Evolutionary conservation across 2,329 filamentous ascomycete genomes (phyloP).

Genomic region (Microsporum canis): DNA sequence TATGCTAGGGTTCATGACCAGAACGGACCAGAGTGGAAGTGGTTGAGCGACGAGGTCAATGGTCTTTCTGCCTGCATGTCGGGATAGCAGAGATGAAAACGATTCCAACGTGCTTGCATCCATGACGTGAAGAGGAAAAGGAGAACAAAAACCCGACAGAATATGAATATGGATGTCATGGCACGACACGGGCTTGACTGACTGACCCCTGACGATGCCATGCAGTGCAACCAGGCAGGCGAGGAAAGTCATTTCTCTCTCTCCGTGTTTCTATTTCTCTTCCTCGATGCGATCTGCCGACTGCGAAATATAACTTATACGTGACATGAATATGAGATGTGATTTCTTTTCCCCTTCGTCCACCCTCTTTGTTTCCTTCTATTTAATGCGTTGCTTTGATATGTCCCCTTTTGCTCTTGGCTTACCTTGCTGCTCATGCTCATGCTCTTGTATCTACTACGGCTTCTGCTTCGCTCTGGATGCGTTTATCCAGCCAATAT

Average conservation of each 20-base stretch:
- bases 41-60: not conserved
- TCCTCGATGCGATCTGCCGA: not conserved
- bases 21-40: not conserved
- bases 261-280: not conserved
- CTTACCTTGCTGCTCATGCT: too few relatives aligned
- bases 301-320: conserved; percentile 2
- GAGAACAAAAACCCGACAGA: not conserved
- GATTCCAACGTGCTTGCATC: not conserved
- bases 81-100: not conserved
- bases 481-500: not conserved
- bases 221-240: not conserved
- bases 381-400: not conserved
- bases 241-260: not conserved
- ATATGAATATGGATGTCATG: not conserved
- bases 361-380: not conserved
- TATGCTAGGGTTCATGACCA: not conserved
- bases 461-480: not conserved
- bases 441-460: not conserved
- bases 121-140: not conserved
- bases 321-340: conserved; percentile 11
- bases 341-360: conserved; percentile 1
- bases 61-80: too few relatives aligned
- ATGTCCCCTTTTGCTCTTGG: not conserved
- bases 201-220: not conserved
- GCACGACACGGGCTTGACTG: not conserved